phyloP scores from a whole-genome alignment of 2,329 filamentous ascomycete genomes.

The Phoma sp. region DNA sequence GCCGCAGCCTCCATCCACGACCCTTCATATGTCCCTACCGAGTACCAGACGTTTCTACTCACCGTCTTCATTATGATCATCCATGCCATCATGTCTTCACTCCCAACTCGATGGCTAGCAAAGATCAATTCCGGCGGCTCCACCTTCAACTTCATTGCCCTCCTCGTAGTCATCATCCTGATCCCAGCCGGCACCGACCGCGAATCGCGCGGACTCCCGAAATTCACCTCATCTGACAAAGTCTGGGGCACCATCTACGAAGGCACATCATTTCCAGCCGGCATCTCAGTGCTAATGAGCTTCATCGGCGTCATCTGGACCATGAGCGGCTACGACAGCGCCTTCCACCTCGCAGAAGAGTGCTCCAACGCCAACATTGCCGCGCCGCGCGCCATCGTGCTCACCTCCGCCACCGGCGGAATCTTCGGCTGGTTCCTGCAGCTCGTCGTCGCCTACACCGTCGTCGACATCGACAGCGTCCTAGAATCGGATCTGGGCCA shows the following conservation, averaged over 20 bases:
- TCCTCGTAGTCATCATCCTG: slow-evolving; percentile 70
- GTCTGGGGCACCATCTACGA: slow-evolving; percentile 72
- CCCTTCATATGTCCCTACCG: slow-evolving; percentile 67
- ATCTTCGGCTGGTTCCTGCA: slow-evolving; percentile 76
- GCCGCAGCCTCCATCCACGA: slow-evolving; percentile 72
- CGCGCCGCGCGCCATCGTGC: slow-evolving; percentile 72
- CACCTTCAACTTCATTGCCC: slow-evolving; percentile 71
- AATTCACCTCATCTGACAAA: slow-evolving; percentile 62
- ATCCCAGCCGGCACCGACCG: slow-evolving; percentile 66
- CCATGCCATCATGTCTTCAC: slow-evolving; percentile 70
- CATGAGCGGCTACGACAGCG: slow-evolving; percentile 70
- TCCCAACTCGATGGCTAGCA: slow-evolving; percentile 74
- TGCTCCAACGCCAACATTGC: slow-evolving; percentile 75
- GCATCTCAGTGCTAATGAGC: slow-evolving; percentile 71
- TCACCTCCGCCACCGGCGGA: slow-evolving; percentile 71
- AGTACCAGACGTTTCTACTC: slow-evolving; percentile 72
- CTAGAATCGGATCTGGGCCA: slow-evolving; percentile 69
- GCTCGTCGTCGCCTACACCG: slow-evolving; percentile 74
- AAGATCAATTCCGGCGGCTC: slow-evolving; percentile 73
- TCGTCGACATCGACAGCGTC: slow-evolving; percentile 65
- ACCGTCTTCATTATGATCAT: slow-evolving; percentile 71
- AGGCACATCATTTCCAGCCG: slow-evolving; percentile 70
- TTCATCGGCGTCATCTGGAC: slow-evolving; percentile 76
- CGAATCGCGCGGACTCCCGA: slow-evolving; percentile 59
- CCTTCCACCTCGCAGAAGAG: slow-evolving; percentile 77